phyloP scores from a whole-genome alignment of 768 basidiomycete genomes.

The Kwoniella mangroviensis region DNA sequence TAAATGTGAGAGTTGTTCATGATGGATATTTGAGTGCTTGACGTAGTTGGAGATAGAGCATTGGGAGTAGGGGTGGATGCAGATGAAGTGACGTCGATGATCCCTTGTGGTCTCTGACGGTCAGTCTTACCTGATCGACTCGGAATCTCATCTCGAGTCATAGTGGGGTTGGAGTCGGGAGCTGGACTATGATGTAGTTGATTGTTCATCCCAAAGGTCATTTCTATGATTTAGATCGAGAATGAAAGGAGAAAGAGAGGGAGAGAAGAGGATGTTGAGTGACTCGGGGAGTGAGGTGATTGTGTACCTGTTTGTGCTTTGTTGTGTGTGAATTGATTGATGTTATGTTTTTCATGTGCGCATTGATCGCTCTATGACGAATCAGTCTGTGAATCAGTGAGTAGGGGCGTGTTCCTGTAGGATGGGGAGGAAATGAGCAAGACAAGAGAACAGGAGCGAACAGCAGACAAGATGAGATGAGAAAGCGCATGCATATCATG shows the following conservation, averaged over 20 bases:
- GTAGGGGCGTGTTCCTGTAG: too few species aligned
- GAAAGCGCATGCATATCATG: too few species aligned
- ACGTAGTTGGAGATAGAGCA: background rate
- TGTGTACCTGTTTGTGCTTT: background rate
- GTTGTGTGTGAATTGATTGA: background rate
- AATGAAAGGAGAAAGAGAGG: conserved; percentile 1
- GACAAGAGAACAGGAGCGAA: too few species aligned
- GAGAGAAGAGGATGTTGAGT: background rate
- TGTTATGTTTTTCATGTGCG: background rate
- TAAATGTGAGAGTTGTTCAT: conserved; percentile 1
- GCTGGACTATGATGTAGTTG: conserved; percentile 2
- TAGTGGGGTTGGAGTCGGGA: background rate
- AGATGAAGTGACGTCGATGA: conserved; percentile 5
- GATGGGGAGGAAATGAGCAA: too few species aligned
- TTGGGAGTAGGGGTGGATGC: background rate
- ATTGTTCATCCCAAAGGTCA: background rate
- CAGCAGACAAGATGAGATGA: too few species aligned
- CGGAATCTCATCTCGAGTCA: background rate
- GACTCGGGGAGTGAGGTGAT: too few species aligned
- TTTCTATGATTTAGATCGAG: background rate
- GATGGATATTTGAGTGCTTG: background rate
- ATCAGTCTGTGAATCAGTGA: background rate
- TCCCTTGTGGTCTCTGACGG: background rate
- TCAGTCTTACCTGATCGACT: background rate
- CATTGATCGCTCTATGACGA: background rate